Percentiles rank a stretch among this genome's conserved stretches.
phyloP scores from a whole-genome alignment of 768 basidiomycete species.

The Serendipita indica region DNA sequence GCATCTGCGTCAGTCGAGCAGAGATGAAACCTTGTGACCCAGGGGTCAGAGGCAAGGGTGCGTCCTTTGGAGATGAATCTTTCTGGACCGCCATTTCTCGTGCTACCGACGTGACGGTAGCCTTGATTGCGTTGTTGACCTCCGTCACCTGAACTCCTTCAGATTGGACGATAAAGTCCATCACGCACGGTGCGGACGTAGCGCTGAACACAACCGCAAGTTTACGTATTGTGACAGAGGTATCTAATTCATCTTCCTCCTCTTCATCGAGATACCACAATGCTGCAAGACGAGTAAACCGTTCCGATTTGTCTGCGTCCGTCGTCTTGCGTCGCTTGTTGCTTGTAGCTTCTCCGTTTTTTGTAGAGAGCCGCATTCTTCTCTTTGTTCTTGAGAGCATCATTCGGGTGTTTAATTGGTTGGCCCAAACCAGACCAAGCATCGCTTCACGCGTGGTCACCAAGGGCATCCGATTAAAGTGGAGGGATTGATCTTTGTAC shows the following conservation, averaged over 20 bases:
- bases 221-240: not conserved
- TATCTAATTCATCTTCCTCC: not conserved
- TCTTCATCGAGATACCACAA: not conserved
- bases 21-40: constrained; percentile 1
- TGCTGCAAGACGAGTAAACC: not conserved
- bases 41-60: not conserved
- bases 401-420: constrained; percentile 73
- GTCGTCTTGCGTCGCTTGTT: not conserved
- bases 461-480: constrained; percentile 54
- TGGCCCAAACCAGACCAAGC: constrained; percentile 86
- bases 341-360: not conserved
- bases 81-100: not conserved
- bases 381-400: constrained; percentile 68
- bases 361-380: constrained; percentile 26
- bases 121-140: not conserved
- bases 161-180: not conserved
- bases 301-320: not conserved
- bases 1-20: not conserved
- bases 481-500: constrained; percentile 59
- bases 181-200: not conserved
- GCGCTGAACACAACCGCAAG: not conserved
- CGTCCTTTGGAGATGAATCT: not conserved
- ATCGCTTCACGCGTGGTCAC: constrained; percentile 58
- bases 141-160: not conserved
- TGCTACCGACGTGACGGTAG: not conserved